These are phyloP conservation scores for Camptophora hylomeconis DNA, from an alignment of 2,329 filamentous ascomycete species.

Conservation along the genomic window DNA sequence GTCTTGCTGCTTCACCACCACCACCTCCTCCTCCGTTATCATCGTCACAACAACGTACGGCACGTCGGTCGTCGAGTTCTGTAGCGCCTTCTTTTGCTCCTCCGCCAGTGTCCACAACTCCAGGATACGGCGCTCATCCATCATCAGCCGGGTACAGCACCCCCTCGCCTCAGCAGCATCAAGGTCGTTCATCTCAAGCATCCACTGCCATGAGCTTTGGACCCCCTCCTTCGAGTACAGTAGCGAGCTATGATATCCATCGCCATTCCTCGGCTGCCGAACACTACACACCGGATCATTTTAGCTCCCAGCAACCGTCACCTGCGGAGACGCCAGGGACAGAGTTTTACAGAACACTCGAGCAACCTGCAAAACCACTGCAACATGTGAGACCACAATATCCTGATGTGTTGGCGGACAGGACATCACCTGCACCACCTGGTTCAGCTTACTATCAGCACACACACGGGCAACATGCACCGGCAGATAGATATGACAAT, in stretches of 20 bases:
- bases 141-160: too few relatives aligned
- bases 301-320: constrained; percentile 8
- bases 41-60: constrained; percentile 3
- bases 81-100: too few relatives aligned
- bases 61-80: too few relatives aligned
- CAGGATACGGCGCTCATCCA: too few relatives aligned
- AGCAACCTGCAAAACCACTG: constrained; percentile 17
- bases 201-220: constrained; percentile 8
- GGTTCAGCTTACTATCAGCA: constrained; percentile 28
- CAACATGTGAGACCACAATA: constrained; percentile 22
- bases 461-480: constrained; percentile 24
- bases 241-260: constrained; percentile 5
- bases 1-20: constrained; percentile 11
- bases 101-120: too few relatives aligned
- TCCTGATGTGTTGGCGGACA: constrained; percentile 19
- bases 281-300: constrained; percentile 10
- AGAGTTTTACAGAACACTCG: constrained; percentile 17
- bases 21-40: constrained; percentile 6
- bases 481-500: constrained; percentile 9
- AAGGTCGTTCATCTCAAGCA: constrained; percentile 10
- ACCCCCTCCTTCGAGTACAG: constrained; percentile 5
- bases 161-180: too few relatives aligned
- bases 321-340: constrained; percentile 18
- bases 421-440: constrained; percentile 15
- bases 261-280: constrained; percentile 12